phyloP scores from a whole-genome alignment of 2,329 filamentous ascomycete genomes.

The Berkeleyomyces basicola region DNA sequence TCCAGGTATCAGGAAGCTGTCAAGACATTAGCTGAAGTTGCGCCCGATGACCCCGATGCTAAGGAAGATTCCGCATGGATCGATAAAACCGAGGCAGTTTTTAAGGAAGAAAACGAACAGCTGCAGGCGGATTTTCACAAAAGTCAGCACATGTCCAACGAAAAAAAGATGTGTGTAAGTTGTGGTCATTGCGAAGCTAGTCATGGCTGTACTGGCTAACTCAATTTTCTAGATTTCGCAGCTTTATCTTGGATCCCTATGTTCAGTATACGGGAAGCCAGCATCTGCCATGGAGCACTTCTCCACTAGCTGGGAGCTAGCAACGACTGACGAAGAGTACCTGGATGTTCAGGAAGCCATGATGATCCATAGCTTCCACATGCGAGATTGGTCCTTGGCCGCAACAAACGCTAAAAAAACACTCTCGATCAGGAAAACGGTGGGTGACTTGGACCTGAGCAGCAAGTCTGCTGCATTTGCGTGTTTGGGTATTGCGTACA shows the following conservation, averaged over 20 bases:
- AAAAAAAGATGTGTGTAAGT: slow-evolving; percentile 78
- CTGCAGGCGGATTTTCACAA: slow-evolving; percentile 73
- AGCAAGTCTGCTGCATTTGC: slow-evolving; percentile 22
- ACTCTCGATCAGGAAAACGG: slow-evolving; percentile 23
- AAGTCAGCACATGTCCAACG: slow-evolving; percentile 94
- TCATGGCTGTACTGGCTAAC: neutral
- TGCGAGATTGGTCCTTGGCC: slow-evolving; percentile 59
- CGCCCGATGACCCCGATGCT: slow-evolving; percentile 52
- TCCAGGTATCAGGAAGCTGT: slow-evolving; percentile 52
- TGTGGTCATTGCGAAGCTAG: neutral
- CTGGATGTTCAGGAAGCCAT: slow-evolving; percentile 59
- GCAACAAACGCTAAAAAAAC: slow-evolving; percentile 47
- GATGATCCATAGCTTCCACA: slow-evolving; percentile 57
- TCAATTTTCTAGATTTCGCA: slow-evolving; percentile 63
- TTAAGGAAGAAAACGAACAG: slow-evolving; percentile 53
- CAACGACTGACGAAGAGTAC: slow-evolving; percentile 68
- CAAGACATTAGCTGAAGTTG: slow-evolving; percentile 44
- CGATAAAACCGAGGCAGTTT: slow-evolving; percentile 46
- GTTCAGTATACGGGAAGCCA: slow-evolving; percentile 62
- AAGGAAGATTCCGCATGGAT: slow-evolving; percentile 57
- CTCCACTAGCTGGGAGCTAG: slow-evolving; percentile 75
- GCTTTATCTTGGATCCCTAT: slow-evolving; percentile 76
- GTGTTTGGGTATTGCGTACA: slow-evolving; percentile 36
- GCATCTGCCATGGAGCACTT: slow-evolving; percentile 60
- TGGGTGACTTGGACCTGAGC: neutral